Base-by-base conservation (phyloP, 139 green algal species). In the Asterochloris sp. region DNA sequence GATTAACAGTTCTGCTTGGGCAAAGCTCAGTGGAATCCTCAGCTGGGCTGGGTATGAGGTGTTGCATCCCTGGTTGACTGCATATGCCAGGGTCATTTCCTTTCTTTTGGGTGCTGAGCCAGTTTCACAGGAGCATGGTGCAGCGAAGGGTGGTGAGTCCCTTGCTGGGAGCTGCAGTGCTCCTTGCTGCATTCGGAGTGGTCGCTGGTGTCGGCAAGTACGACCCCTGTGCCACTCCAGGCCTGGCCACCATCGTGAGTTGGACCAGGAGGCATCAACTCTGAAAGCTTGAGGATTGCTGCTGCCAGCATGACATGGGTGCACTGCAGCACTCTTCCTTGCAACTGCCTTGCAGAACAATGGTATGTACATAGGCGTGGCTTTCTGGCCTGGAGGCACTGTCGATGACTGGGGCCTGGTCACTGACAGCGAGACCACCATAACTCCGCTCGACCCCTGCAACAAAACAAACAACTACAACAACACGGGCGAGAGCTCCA, bases 371-470 rank as follows among this genome's bases (percentile, higher is more conserved):
- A 68, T 84, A 26, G 81, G 81, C 15, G 62, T 84, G 12, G 81
- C 81, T 47, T 84, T 81, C 62, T 84, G 81, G 81, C 81, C 81
- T 66, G 81, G 81, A 67, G 81, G 81, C 21, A 84, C 74, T 69
- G 62, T 84, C 11, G 73, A 68, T 19, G 74, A 84, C 29, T 84
- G 81, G 81, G 73, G 73, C 24, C 62, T 76, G 11, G 62, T 74
- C 28, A 74, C 28, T 61, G 63, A 82, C n/a, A 69, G 28, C 10
- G 21, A 24, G 16, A 27, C 24, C 13, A 76, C 76, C n/a, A 28
- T 23, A 13, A 74, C 77, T 16, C 62, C 62, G 0, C 24, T 83
- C 38, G 64, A 83, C 67, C 78, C 78, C 66, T 83, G 78, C 38
- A 83, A 47, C 8, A 76, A 47, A 19, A 60, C 28, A 28, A 83